Evolutionary conservation across 108 stramenopile genomes (phyloP), one percentile per base, ranked within the genome.

Genomic region (Discostella stelligeroides): DNA sequence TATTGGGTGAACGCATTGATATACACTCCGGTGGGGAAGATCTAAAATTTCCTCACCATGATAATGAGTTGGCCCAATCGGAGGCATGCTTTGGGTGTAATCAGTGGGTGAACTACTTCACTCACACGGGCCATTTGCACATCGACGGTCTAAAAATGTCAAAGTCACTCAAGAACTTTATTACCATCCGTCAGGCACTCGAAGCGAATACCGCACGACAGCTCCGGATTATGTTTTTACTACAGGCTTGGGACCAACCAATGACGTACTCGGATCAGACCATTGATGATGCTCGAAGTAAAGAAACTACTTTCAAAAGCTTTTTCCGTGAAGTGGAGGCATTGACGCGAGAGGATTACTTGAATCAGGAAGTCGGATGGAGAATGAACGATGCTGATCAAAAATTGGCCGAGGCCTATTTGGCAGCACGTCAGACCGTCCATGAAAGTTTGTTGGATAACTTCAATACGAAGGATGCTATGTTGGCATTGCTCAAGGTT

Each of bases 11-110:
- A 56, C 27, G 78, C 40, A 82, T 98, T 67, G 98, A 98, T 70
- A 87, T 98, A 50, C 98, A 98, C 70, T 82, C 90, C 30, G 99
- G 99, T 10, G 99, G 99, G 11, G 82, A 95, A 37, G 99, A 99
- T 77, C 83, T 99, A n/a, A 92, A 95, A 79, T 99, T 99, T 74
- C 99, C 99, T 9, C 99, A 99, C 71, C 99, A 99, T 75, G 99
- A 99, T 79, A 99, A 99, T 69, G 99, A 99, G 72, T 87, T 99
- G 70, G 99, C 99, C 2, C 99, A 99, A 83, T 88, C 91, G 12
- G 91, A 92, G 62, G 91, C 94, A 40, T 87, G 80, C 65, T 84
- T 84, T 60, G 80, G 85, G 49, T 92, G 87, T 73, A 20, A 59
- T 37, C 90, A 94, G 39, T 98, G 97, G 97, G 95, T 95, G 51